A percentile compares a stretch with the other conserved stretches of the same genome.
phyloP scores from a whole-genome alignment of 140 eudicot species.

The Flaveria floridana region DNA sequence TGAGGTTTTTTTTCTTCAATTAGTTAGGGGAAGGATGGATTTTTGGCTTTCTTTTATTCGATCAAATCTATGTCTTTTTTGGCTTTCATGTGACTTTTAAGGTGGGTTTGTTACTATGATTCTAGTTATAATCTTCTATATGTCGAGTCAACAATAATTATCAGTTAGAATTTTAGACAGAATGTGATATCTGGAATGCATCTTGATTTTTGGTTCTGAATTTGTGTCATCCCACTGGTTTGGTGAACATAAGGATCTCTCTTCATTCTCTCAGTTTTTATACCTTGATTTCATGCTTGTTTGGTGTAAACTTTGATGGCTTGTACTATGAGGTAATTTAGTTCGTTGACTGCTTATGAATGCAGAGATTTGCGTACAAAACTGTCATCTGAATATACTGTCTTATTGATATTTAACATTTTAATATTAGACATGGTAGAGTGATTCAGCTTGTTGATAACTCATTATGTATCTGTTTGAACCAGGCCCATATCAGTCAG shows the following conservation, averaged over 20 bases:
- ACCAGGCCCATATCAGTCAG: slow-evolving; percentile 46
- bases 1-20: slow-evolving; percentile 6
- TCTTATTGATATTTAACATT: background rate
- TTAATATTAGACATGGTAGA: background rate
- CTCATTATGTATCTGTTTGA: slow-evolving; percentile 20
- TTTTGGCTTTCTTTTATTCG: background rate
- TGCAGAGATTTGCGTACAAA: slow-evolving; percentile 6
- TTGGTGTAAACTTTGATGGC: slow-evolving; percentile 12
- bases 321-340: no score
- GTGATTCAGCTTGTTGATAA: slow-evolving; percentile 7
- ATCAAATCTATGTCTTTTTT: background rate
- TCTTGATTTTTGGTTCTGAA: background rate
- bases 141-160: background rate
- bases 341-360: background rate
- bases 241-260: background rate
- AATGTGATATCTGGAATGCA: background rate
- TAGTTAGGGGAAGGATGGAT: background rate
- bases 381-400: background rate
- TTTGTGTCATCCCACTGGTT: background rate
- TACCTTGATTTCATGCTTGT: background rate
- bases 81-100: background rate
- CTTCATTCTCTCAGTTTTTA: background rate
- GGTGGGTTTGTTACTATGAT: slow-evolving; percentile 18
- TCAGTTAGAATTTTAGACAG: background rate
- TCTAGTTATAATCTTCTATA: background rate